Base-by-base conservation (phyloP, 2,329 filamentous ascomycete species). In the Parastagonospora avenae region DNA sequence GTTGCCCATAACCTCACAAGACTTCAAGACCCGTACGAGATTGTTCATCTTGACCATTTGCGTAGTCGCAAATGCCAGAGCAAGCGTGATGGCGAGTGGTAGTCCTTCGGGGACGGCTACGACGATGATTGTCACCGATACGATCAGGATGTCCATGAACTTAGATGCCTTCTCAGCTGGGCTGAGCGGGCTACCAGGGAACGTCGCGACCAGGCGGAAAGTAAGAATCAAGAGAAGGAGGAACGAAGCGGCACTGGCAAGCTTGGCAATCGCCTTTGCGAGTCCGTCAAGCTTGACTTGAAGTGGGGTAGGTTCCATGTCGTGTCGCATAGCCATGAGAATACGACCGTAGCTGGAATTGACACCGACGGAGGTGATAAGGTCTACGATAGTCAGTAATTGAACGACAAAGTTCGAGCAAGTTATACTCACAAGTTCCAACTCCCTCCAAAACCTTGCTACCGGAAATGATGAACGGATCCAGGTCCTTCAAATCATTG, bases 381-480 rank as follows among this genome's bases (percentile, higher is more conserved):
- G 71, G 70, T 52, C 48, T 50, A 41, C 42, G 24, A 37, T 30
- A 12, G 36, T 49, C 28, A 50, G 37, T 6, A 4, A 29, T 15
- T 39, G 37, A 9, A 19, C 8, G 31, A 29, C 4, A 15, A 1
- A 35, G 10, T 32, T 24, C 30, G 12, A 10, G 9, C 1, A 16
- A 6, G 8, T 11, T n/a, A 10, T 12, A 46, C 48, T 46, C 14
- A 50, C 90, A 92, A 2, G 83, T 85, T 9, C 90, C 90, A 11
- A 90, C 80, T 46, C 90, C 90, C 63, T 91, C 88, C 0, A 85
- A 84, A 5, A 92, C 85, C 58, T 90, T 91, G 4, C 87, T 87
- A 37, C 90, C 92, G 24, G 92, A 96, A 61, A 95, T 90, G 64
- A 96, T 91, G 70, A 92, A 93, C 0, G 89, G 89, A 60, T 92